Evolutionary conservation across 345 rosid species (phyloP), one percentile per base, ranked within the genome.

Genomic region (Excoecaria cochinchinensis): DNA sequence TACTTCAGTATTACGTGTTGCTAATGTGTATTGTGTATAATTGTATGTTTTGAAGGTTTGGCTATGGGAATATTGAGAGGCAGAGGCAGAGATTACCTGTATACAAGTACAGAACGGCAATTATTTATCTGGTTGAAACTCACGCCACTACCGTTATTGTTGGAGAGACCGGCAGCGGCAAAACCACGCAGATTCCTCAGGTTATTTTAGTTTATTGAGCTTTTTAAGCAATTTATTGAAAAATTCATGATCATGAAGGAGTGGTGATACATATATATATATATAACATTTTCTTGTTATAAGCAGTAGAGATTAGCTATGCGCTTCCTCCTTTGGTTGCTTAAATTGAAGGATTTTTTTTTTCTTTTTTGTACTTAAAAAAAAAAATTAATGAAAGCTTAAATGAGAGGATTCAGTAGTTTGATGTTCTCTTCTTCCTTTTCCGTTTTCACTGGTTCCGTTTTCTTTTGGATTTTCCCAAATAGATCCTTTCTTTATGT

Each of bases 81-180:
- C 97, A 90, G 75, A 87, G 99, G 77, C 97, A 90, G 86, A 87
- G 94, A 78, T 89, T 95, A 69, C 98, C 98, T 0, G 94, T 95
- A 48, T 91, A 89, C 86, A 92, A 87, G 88, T 89, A 91, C 82
- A 85, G 91, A 44, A 88, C 90, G 10, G 85, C 90, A 13, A 90
- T 95, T 83, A 85, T 95, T 22, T 95, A 95, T 81, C 78, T 93
- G 82, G 96, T 89, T 68, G 98, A 93, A 86, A 84, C 88, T 81
- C 96, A 89, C 69, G 97, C 91, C n/a, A 91, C 97, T n/a, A 91
- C 96, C 67, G 82, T 95, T 52, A 74, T 95, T 51, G 98, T 95
- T 69, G 99, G 99, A 24, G 99, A 95, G 85, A 95, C 99, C 59
- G 99, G 99, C 6, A 93, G 99, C 78, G 99, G 99, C 60, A 95